Evolutionary conservation across 805 yeast species (phyloP).

Genomic region (Kazachstania psychrophila): DNA sequence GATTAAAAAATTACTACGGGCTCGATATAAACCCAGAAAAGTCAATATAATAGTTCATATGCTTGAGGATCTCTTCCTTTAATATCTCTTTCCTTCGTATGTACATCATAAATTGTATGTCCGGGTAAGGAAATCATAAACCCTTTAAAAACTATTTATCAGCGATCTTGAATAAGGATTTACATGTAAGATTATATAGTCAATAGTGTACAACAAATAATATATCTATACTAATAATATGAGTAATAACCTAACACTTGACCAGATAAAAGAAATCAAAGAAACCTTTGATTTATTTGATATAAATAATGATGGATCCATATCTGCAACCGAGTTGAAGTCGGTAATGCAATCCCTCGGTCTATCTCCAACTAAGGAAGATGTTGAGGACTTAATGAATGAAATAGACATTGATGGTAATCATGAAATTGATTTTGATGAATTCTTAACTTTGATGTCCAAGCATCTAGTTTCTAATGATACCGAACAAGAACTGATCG

Average conservation of each 20-base stretch:
- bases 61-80: too few relatives aligned
- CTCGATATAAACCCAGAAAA: too few relatives aligned
- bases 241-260: slow-evolving; percentile 53
- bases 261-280: slow-evolving; percentile 90
- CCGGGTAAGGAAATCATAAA: too few relatives aligned
- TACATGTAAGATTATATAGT: too few relatives aligned
- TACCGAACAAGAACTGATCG: slow-evolving; percentile 91
- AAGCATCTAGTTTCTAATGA: slow-evolving; percentile 92
- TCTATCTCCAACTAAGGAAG: slow-evolving; percentile 89
- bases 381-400: slow-evolving; percentile 89
- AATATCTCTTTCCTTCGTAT: too few relatives aligned
- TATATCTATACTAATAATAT: too few relatives aligned
- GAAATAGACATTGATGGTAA: slow-evolving; percentile 94
- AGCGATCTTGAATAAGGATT: too few relatives aligned
- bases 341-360: slow-evolving; percentile 98
- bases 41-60: too few relatives aligned
- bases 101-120: too few relatives aligned
- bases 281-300: slow-evolving; percentile 96
- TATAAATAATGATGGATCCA: slow-evolving; percentile 92
- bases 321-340: slow-evolving; percentile 88
- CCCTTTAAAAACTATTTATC: too few relatives aligned
- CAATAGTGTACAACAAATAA: too few relatives aligned
- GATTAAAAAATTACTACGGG: too few relatives aligned
- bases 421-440: slow-evolving; percentile 76
- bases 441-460: slow-evolving; percentile 76